These are phyloP conservation scores for Aspergillus panamensis DNA, from an alignment of 495 filamentous ascomycete genomes.

Conservation along the genomic window DNA sequence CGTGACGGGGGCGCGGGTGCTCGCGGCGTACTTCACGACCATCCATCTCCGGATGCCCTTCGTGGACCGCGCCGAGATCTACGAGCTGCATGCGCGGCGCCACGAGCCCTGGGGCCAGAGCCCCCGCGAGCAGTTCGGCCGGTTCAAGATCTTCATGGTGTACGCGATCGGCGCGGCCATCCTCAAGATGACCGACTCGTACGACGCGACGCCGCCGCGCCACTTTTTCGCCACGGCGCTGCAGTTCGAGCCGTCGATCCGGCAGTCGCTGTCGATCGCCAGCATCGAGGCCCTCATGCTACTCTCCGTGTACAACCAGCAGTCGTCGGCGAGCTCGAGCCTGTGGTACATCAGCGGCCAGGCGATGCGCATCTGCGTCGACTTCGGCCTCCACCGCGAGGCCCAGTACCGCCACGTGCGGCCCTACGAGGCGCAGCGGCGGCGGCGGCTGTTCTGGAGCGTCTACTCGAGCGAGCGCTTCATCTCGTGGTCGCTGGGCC, in stretches of 20 bases:
- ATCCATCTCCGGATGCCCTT: constrained; percentile 40
- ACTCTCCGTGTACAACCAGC: constrained; percentile 37
- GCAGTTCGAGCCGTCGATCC: constrained; percentile 30
- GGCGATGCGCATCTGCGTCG: constrained; percentile 42
- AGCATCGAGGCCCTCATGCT: constrained; percentile 43
- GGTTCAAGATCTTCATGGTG: constrained; percentile 44
- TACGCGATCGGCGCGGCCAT: constrained; percentile 41
- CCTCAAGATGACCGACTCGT: constrained; percentile 35
- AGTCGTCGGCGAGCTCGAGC: constrained; percentile 34
- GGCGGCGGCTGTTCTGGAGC: constrained; percentile 41
- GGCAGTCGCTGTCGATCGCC: constrained; percentile 32
- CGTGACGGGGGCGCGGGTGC: constrained; percentile 28
- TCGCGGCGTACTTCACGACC: constrained; percentile 39
- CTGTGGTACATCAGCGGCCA: constrained; percentile 46
- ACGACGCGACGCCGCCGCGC: constrained; percentile 23
- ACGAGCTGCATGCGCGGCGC: constrained; percentile 31
- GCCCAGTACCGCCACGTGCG: constrained; percentile 21
- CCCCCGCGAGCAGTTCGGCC: constrained; percentile 29
- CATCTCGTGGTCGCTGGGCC: constrained; percentile 35
- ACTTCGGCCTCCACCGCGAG: constrained; percentile 40
- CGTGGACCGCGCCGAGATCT: constrained; percentile 33
- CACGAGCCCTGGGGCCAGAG: constrained; percentile 20
- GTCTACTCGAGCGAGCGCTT: constrained; percentile 41
- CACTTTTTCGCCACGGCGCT: constrained; percentile 28
- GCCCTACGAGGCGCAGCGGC: constrained; percentile 30